phyloP scores from a whole-genome alignment of 2,329 filamentous ascomycete species.

The Aureobasidium sp. region DNA sequence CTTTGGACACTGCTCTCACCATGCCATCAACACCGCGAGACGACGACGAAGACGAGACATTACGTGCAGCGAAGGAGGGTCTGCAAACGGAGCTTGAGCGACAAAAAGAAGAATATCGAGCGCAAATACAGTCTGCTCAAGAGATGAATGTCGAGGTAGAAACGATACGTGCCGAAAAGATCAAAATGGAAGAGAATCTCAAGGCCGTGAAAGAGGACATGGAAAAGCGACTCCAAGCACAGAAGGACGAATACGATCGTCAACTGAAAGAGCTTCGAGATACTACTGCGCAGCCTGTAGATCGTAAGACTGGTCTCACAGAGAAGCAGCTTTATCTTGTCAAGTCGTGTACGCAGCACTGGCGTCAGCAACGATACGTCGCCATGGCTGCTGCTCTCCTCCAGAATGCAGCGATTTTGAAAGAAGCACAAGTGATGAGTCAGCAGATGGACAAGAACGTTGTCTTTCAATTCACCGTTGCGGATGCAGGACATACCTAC shows the following conservation, averaged over 20 bases:
- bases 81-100: conserved; percentile 76
- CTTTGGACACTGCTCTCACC: conserved; percentile 84
- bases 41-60: conserved; percentile 64
- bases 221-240: conserved; percentile 73
- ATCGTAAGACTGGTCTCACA: conserved; percentile 51
- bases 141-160: conserved; percentile 69
- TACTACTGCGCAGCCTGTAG: conserved; percentile 44
- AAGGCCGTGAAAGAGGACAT: conserved; percentile 76
- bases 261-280: conserved; percentile 67
- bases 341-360: conserved; percentile 58
- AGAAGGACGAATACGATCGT: conserved; percentile 76
- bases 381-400: conserved; percentile 88
- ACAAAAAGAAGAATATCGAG: conserved; percentile 74
- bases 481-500: conserved; percentile 78
- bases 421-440: conserved; percentile 97
- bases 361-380: conserved; percentile 79
- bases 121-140: conserved; percentile 67
- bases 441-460: conserved; percentile 90
- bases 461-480: conserved; percentile 87
- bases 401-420: conserved; percentile 77
- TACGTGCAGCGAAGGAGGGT: conserved; percentile 68
- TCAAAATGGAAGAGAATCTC: conserved; percentile 74
- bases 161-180: conserved; percentile 74
- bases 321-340: conserved; percentile 65
- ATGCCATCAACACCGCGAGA: conserved; percentile 87